Base-by-base conservation (phyloP, 148 eudicot species). In the Chenopodium formosanum region DNA sequence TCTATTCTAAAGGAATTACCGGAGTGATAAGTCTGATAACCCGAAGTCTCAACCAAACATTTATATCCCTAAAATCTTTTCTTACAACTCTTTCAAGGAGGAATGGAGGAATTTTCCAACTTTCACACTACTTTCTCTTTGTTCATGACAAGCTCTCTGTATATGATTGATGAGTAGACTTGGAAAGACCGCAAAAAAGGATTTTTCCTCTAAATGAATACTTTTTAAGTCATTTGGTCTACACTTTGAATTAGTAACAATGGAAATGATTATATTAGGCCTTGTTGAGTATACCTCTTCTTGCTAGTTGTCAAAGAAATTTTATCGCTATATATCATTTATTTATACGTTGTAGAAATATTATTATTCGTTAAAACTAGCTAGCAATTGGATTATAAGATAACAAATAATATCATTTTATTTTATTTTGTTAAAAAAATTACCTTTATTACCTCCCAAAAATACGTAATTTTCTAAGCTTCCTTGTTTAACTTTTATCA, bases 121-220 rank as follows among this genome's bases (percentile, higher is more conserved):
- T n/a, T 77, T 3, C 79, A 64, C 70, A 64, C 56, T 63, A 62
- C 71, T 77, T 77, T 77, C 58, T 37, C 71, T 64, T 40, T 0
- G 1, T 77, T 62, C 56, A 77, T 17, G 70, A 13, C 70, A 62
- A 63, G 20, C 7, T 37, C n/a, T 62, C 29, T 37, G 1, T 77
- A 11, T 10, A 63, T 64, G 79, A 77, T 22, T 77, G 79, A 25
- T n/a, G 29, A n/a, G 25, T 77, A 17, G 78, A 53, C 40, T 52
- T 50, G 34, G 11, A 17, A 27, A 52, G 65, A 53, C 78, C 60
- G 10, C 32, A 47, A n/a, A 48, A 50, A 73, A 73, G 32, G 76
- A 12, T 40, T 71, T 19, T 10, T n/a, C 16, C 76, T 73, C 48
- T 20, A 19, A 0, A 73, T 73, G 31, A n/a, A 10, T 46, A 40